phyloP scores from a whole-genome alignment of 305 asterid genomes.

The Striga hermonthica region DNA sequence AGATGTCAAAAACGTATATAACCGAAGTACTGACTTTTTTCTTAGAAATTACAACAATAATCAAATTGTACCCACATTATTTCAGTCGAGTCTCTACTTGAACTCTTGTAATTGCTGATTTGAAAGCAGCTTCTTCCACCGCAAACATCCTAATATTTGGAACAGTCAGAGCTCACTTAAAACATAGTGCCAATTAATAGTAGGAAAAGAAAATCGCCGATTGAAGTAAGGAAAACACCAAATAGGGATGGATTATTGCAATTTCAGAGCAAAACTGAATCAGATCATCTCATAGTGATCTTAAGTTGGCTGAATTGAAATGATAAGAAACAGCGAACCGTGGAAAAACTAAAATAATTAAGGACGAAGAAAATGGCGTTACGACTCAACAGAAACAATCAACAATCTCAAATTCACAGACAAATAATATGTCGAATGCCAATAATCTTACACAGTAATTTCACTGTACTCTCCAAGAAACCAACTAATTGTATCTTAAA shows the following conservation, averaged over 20 bases:
- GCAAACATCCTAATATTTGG: constrained; percentile 55
- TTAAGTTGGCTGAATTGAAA: background rate
- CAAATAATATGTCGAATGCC: background rate
- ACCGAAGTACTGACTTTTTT: background rate
- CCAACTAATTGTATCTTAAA: background rate
- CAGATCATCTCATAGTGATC: no score
- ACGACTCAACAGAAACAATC: background rate
- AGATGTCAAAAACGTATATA: background rate
- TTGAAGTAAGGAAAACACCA: constrained; percentile 1
- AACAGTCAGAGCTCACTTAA: constrained; percentile 28
- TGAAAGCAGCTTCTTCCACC: constrained; percentile 80
- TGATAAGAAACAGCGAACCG: background rate
- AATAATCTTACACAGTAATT: background rate
- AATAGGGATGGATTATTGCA: background rate
- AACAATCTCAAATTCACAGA: background rate
- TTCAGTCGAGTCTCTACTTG: constrained; percentile 56
- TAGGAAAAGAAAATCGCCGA: constrained; percentile 8
- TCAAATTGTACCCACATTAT: constrained; percentile 65
- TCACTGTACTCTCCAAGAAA: background rate
- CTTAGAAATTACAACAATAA: constrained; percentile 11
- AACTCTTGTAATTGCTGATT: constrained; percentile 56
- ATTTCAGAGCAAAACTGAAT: no score
- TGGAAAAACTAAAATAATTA: background rate
- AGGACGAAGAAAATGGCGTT: background rate
- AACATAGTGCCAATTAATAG: constrained; percentile 16